Evolutionary conservation across 169 alveolate species (phyloP).

Genomic region (Plasmodium billcollinsi): DNA sequence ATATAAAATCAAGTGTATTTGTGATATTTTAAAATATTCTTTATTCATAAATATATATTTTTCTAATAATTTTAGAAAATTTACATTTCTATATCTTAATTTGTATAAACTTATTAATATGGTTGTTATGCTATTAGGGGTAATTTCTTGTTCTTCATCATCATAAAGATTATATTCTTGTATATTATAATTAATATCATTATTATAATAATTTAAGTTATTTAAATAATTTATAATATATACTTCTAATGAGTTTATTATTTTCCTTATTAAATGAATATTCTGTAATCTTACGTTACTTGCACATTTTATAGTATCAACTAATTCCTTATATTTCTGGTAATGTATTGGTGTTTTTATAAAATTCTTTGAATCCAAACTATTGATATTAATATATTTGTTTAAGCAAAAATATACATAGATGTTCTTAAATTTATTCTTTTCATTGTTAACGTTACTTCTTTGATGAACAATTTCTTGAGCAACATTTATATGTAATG

Average conservation of each 20-base stretch:
- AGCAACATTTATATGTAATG: conserved; percentile 22
- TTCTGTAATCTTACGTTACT: conserved; percentile 64
- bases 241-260: conserved; percentile 49
- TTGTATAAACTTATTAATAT: conserved; percentile 43
- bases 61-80: conserved; percentile 49
- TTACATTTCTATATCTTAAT: conserved; percentile 47
- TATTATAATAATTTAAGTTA: conserved; percentile 7
- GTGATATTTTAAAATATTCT: conserved; percentile 50
- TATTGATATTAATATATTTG: conserved; percentile 65
- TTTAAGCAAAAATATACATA: conserved; percentile 53
- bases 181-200: not conserved
- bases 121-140: conserved; percentile 20
- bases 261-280: conserved; percentile 52
- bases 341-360: conserved; percentile 67
- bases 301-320: conserved; percentile 55
- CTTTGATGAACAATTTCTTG: conserved; percentile 23
- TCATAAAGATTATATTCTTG: not conserved
- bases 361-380: conserved; percentile 33
- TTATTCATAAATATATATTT: conserved; percentile 37
- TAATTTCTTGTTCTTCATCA: conserved; percentile 29
- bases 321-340: conserved; percentile 43
- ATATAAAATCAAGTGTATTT: conserved; percentile 37
- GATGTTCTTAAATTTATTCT: conserved; percentile 36
- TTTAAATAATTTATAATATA: conserved; percentile 60
- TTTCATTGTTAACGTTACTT: conserved; percentile 14